Base-by-base conservation (phyloP, 306 rosid species). In the Pterocarpus macrocarpus region DNA sequence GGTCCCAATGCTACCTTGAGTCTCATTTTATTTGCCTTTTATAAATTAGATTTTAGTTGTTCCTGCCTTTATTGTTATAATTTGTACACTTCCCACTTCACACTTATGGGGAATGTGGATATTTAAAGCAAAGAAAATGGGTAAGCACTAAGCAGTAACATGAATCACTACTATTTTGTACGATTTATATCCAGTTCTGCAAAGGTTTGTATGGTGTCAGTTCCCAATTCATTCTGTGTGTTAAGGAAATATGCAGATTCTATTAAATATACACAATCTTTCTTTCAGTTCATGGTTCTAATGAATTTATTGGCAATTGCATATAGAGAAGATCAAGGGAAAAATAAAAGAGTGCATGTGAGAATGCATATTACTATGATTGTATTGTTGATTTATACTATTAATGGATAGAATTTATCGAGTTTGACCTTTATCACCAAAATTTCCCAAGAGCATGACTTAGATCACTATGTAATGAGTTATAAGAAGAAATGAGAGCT, bases 1-100 rank as follows among this genome's bases (percentile, higher is more conserved):
- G 79, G 53, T 64, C 35, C 35, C 49, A 17, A 17, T 80, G 76
- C 35, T 63, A 22, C 79, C 70, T 70, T 71, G 52, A 50, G 53
- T 56, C 62, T 80, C 50, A 9, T 47, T 47, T 9, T 17, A 44
- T 70, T 55, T 78, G 14, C 35, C 35, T 72, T 36, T 44, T 70
- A 73, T 85, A 32, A 55, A 55, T 63, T 41, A 32, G 69, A 33
- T 68, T 67, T 30, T 7, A 15, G 59, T 64, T 49, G 28, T 72
- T 78, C 52, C 9, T 39, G 55, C 34, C 72, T 39, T 50, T 17
- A 30, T 34, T 64, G 39, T 69, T 53, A 50, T 63, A 79, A 33
- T 16, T 30, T 44, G 2, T 32, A 71, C 69, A 36, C 35, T 44
- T 49, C 4, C 36, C 43, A 61, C 75, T 75, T 34, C 47, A 50